Evolutionary conservation across 768 basidiomycete species (phyloP).

Genomic region (Exsudoporus frostii): DNA sequence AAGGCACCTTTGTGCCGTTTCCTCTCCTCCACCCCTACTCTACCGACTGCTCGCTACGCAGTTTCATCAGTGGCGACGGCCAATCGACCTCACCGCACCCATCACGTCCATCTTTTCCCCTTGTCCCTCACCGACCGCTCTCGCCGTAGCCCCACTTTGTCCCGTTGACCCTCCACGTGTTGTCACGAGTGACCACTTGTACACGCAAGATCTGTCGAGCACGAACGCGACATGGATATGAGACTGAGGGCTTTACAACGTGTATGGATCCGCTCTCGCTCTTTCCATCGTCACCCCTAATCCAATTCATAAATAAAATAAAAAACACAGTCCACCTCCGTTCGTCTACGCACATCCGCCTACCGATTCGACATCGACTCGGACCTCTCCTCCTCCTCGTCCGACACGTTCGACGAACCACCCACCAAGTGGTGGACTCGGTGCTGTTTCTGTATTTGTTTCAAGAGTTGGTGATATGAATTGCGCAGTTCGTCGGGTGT

Average conservation of each 20-base stretch:
- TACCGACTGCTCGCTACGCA: neutral
- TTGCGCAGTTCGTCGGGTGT: conserved; percentile 1
- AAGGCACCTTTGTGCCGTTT: neutral
- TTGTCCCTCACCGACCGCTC: neutral
- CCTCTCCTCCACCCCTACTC: neutral
- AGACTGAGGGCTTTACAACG: conserved; percentile 5
- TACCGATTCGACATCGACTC: conserved; percentile 25
- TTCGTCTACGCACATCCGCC: conserved; percentile 7
- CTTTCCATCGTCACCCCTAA: neutral
- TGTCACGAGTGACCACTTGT: neutral
- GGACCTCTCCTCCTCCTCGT: conserved; percentile 23
- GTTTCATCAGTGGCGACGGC: neutral
- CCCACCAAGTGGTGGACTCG: conserved; percentile 21
- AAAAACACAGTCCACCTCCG: conserved; percentile 4
- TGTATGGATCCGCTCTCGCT: conserved; percentile 3
- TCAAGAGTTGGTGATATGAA: conserved; percentile 24
- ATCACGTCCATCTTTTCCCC: neutral
- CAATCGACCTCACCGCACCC: neutral
- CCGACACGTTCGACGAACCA: conserved; percentile 23
- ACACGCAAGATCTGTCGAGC: neutral
- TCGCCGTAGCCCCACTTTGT: neutral
- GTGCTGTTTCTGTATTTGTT: conserved; percentile 17
- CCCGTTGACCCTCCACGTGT: neutral
- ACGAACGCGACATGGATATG: conserved; percentile 5
- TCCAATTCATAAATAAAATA: neutral